Base-by-base conservation (phyloP, 2,329 filamentous ascomycete species). In the Leptodontidium sp. region DNA sequence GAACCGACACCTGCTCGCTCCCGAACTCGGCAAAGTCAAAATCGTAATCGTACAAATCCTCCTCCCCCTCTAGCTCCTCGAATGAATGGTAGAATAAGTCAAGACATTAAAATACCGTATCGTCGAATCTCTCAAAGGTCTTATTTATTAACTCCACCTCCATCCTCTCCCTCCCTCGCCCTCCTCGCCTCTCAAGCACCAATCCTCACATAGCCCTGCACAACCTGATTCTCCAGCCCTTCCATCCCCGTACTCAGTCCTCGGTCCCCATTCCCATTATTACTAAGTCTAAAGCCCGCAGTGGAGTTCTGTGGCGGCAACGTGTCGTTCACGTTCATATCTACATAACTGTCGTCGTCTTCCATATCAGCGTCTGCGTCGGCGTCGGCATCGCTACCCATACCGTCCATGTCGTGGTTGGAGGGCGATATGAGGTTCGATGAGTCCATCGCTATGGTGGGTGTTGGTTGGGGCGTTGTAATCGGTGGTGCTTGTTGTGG, bases 261-360 rank as follows among this genome's bases (percentile, higher is more conserved):
- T 45, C 68, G 64, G 24, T 68, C 59, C 15, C 65, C 65, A 53
- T 65, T 69, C 40, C 72, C 73, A 67, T 75, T 76, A 5, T 69
- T 76, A 2, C 70, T 58, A 24, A 76, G 66, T 55, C 75, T 67
- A 49, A 74, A 76, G 58, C 58, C 58, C 7, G 57, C 38, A 2
- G 64, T 21, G 24, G 32, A 24, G 4, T 17, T 15, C 4, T 21
- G 49, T 15, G 24, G 52, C 17, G 55, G 21, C 14, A 35, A 0
- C 1, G 61, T 57, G 26, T 64, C 40, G 26, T 43, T 21, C 67
- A 73, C 73, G 11, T 67, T 81, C 75, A 87, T 84, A 64, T 86
- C 84, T 8, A 84, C 81, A 69, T 86, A 87, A 64, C 81, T 83
- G 57, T 87, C 86, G 63, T 86, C 86, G 47, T 88, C 87, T 45